Conservation (phyloP, 1,284 basidiomycete genomes). For the Papiliotrema laurentii region DNA sequence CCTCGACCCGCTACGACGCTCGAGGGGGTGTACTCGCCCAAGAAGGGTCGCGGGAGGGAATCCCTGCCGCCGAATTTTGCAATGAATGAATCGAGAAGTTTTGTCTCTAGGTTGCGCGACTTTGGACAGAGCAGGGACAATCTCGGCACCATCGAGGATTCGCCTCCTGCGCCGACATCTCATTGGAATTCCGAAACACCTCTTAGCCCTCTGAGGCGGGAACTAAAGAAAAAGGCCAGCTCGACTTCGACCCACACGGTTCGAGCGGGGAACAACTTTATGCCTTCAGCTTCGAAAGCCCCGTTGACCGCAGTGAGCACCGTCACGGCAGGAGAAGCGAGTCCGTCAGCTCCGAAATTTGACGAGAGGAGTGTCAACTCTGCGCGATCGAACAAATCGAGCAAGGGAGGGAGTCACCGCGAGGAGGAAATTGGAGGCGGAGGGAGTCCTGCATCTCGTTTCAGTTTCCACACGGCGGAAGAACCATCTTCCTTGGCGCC, state of each 20-base stretch:
- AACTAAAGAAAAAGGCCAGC: slow-evolving; percentile 23
- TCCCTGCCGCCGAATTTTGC: slow-evolving; percentile 2
- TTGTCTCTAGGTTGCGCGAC: neutral
- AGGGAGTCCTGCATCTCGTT: neutral
- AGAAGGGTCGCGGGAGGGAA: neutral
- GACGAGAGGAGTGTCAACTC: neutral
- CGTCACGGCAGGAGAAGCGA: slow-evolving; percentile 10
- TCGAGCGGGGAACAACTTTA: slow-evolving; percentile 14
- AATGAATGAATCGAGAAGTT: neutral
- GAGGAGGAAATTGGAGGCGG: neutral
- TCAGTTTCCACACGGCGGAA: neutral
- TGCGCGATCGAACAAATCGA: neutral
- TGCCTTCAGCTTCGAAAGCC: slow-evolving; percentile 8
- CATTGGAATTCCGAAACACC: neutral
- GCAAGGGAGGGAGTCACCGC: neutral
- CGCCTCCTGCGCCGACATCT: slow-evolving; percentile 2
- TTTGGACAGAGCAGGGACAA: neutral
- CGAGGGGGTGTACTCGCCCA: neutral
- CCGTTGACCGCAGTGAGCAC: slow-evolving; percentile 20
- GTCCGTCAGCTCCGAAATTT: neutral
- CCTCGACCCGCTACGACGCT: neutral
- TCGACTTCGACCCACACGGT: slow-evolving; percentile 25
- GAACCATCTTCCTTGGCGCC: neutral
- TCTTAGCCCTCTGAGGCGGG: slow-evolving; percentile 7
- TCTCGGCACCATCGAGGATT: slow-evolving; percentile 9